Evolutionary conservation across 2,329 filamentous ascomycete genomes (phyloP).

Genomic region (Aspergillus thermomutatus): DNA sequence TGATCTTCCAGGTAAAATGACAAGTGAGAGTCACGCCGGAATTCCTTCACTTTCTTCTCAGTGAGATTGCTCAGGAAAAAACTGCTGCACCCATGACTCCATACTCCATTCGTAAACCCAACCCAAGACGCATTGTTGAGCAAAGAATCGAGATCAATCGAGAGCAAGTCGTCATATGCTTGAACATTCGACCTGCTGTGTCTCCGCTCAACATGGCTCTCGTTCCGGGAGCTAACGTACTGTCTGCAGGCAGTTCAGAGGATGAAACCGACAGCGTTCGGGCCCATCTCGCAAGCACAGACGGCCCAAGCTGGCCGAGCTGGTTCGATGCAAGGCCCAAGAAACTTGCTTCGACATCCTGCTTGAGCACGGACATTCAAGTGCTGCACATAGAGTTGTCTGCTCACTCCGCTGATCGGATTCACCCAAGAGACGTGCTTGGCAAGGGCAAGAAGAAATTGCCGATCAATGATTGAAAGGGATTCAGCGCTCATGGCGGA

Average conservation of each 20-base stretch:
- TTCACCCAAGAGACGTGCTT: not conserved
- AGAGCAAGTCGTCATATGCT: not conserved
- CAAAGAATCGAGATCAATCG: too few species aligned
- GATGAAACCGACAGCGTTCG: not conserved
- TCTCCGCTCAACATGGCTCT: not conserved
- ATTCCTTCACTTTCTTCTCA: not conserved
- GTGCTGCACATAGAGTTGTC: not conserved
- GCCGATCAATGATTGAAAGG: not conserved
- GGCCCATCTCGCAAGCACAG: not conserved
- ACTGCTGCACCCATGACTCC: not conserved
- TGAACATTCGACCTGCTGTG: not conserved
- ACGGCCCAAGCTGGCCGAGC: not conserved
- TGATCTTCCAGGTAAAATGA: not conserved
- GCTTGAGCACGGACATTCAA: not conserved
- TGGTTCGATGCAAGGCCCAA: not conserved
- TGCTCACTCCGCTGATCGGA: not conserved
- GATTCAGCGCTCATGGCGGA: not conserved
- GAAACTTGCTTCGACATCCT: not conserved
- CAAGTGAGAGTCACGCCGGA: not conserved
- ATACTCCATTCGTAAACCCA: not conserved
- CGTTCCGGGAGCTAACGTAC: not conserved
- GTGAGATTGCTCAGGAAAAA: not conserved
- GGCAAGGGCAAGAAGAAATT: not conserved
- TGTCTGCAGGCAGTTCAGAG: constrained; percentile 17
- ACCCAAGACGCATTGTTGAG: not conserved